These are phyloP conservation scores for Meira nashicola DNA, from an alignment of 1,284 basidiomycete genomes.

Conservation along the genomic window DNA sequence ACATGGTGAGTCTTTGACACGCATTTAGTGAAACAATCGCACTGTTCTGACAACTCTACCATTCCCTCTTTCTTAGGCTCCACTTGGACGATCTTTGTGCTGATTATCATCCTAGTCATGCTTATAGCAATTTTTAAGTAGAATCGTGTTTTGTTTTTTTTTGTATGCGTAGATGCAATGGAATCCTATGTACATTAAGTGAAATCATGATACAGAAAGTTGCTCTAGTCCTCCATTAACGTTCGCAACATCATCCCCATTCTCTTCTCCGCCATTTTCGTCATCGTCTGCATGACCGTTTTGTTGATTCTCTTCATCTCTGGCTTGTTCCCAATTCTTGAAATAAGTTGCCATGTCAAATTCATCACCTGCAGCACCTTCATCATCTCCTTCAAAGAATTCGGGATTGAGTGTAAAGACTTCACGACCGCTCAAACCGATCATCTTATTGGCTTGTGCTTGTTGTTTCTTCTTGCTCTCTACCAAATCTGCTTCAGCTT, in stretches of 20 bases:
- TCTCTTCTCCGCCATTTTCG: neutral
- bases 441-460: conserved; percentile 73
- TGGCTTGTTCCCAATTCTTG: conserved; percentile 10
- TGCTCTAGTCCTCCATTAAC: neutral
- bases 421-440: conserved; percentile 91
- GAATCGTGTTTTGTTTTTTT: neutral
- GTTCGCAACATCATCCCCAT: neutral
- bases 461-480: conserved; percentile 81
- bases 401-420: conserved; percentile 89
- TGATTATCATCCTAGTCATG: conserved; percentile 40
- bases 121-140: conserved; percentile 43
- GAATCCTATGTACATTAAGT: too few relatives aligned
- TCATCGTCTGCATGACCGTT: neutral
- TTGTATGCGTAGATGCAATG: neutral
- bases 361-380: conserved; percentile 62
- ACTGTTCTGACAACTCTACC: neutral
- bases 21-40: neutral
- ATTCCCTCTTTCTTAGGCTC: conserved; percentile 19
- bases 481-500: conserved; percentile 81
- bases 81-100: conserved; percentile 31
- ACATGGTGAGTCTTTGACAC: conserved; percentile 32
- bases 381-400: conserved; percentile 71
- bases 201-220: neutral
- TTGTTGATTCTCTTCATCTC: neutral
- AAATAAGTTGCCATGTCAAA: conserved; percentile 5